Percentiles rank a stretch among this genome's conserved stretches.
These are phyloP conservation scores for Jacaranda mimosifolia DNA, from an alignment of 257 asterid species.

Conservation along the genomic window DNA sequence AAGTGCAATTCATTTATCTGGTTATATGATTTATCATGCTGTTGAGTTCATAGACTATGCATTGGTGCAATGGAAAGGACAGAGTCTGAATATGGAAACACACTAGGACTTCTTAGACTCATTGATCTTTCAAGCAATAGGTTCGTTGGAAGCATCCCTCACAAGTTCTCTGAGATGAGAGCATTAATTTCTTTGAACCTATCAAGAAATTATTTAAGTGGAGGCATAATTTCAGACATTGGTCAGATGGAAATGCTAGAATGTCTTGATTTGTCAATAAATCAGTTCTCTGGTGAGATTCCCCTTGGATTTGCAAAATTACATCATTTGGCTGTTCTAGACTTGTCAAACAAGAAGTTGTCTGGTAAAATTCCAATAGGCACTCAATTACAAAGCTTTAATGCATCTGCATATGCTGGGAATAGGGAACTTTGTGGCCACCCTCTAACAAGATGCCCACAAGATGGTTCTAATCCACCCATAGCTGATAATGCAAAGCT, in stretches of 20 bases:
- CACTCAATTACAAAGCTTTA: constrained; percentile 41
- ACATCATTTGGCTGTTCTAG: constrained; percentile 19
- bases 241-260: constrained; percentile 41
- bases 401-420: constrained; percentile 31
- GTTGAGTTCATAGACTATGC: constrained; percentile 18
- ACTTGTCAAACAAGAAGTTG: constrained; percentile 42
- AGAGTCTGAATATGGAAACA: constrained; percentile 1
- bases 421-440: constrained; percentile 42
- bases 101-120: constrained; percentile 24
- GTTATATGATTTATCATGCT: too few relatives aligned
- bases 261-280: constrained; percentile 40
- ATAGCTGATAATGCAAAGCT: not conserved
- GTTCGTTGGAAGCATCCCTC: constrained; percentile 41
- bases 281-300: constrained; percentile 42
- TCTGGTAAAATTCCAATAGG: constrained; percentile 38
- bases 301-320: constrained; percentile 34
- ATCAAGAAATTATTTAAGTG: constrained; percentile 42
- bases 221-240: constrained; percentile 32
- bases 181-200: constrained; percentile 42
- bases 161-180: constrained; percentile 19
- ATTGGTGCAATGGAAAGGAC: constrained; percentile 40
- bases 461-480: not conserved
- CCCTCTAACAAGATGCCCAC: constrained; percentile 21
- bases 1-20: too few relatives aligned
- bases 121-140: constrained; percentile 45